phyloP scores from a whole-genome alignment of 1,284 basidiomycete species.

The Trametes versicolor region DNA sequence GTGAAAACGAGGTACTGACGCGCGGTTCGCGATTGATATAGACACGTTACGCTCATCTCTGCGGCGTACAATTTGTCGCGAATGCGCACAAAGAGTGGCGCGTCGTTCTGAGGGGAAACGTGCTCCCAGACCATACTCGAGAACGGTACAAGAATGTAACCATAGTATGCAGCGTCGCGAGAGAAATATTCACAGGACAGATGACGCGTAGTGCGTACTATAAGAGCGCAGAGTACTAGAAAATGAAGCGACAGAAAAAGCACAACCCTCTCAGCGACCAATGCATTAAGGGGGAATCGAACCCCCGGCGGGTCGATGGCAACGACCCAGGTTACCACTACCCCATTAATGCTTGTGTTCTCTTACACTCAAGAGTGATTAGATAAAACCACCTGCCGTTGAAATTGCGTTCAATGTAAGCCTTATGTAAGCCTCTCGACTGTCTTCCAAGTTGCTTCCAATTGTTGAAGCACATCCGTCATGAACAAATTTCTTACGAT shows the following conservation, averaged over 20 bases:
- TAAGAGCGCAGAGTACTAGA: too few species aligned
- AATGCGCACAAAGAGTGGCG: conserved; percentile 47
- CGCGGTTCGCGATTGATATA: conserved; percentile 38
- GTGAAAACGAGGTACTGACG: background rate
- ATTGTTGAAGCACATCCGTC: too few species aligned
- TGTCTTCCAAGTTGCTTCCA: too few species aligned
- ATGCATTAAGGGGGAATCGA: conserved; percentile 84
- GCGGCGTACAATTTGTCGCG: conserved; percentile 84
- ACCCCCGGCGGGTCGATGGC: conserved; percentile 75
- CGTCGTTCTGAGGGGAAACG: background rate
- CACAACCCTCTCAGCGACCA: too few species aligned
- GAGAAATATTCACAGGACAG: too few species aligned
- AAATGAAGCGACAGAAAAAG: too few species aligned
- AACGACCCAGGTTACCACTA: conserved; percentile 39
- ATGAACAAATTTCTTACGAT: too few species aligned
- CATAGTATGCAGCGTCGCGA: background rate
- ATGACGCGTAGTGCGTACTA: background rate
- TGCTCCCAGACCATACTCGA: too few species aligned
- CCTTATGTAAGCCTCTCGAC: too few species aligned
- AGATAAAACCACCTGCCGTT: too few species aligned
- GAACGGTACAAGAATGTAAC: background rate
- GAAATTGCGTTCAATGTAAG: too few species aligned
- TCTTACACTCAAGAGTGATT: background rate
- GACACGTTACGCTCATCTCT: conserved; percentile 84
- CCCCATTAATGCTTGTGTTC: conserved; percentile 36